These are phyloP conservation scores for Dalbergia oliveri DNA, from an alignment of 306 rosid genomes.

Conservation along the genomic window DNA sequence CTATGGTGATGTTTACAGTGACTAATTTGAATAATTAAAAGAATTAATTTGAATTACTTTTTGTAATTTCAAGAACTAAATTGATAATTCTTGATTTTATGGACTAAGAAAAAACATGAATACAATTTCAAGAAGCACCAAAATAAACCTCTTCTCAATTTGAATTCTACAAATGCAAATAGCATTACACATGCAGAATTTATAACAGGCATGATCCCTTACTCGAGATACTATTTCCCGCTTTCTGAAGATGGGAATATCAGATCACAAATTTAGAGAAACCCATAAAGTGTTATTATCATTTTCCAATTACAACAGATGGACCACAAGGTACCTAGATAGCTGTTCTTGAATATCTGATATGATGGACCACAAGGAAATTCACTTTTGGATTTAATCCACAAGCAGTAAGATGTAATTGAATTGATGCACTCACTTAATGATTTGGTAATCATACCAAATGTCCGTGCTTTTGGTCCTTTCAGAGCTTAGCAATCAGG, in stretches of 20 bases:
- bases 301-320: constrained; percentile 10
- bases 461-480: constrained; percentile 15
- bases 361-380: constrained; percentile 19
- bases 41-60: no score
- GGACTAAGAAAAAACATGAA: no score
- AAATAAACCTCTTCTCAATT: not conserved
- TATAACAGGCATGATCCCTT: not conserved
- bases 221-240: not conserved
- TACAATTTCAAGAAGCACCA: no score
- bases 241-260: not conserved
- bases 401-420: not conserved
- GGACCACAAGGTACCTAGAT: not conserved
- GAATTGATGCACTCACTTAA: not conserved
- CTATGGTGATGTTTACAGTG: no score
- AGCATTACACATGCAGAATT: constrained; percentile 5
- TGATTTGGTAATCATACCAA: constrained; percentile 20
- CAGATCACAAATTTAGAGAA: not conserved
- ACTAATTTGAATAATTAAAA: no score
- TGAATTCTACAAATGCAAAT: not conserved
- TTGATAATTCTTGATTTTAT: no score
- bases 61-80: no score
- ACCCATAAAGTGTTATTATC: not conserved
- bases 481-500: constrained; percentile 68
- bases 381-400: not conserved
- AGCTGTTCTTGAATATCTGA: constrained; percentile 3